A percentile compares a stretch with the other conserved stretches of the same genome.
These are phyloP conservation scores for Aureobasidium uvarum DNA, from an alignment of 2,329 filamentous ascomycete species.

Conservation along the genomic window DNA sequence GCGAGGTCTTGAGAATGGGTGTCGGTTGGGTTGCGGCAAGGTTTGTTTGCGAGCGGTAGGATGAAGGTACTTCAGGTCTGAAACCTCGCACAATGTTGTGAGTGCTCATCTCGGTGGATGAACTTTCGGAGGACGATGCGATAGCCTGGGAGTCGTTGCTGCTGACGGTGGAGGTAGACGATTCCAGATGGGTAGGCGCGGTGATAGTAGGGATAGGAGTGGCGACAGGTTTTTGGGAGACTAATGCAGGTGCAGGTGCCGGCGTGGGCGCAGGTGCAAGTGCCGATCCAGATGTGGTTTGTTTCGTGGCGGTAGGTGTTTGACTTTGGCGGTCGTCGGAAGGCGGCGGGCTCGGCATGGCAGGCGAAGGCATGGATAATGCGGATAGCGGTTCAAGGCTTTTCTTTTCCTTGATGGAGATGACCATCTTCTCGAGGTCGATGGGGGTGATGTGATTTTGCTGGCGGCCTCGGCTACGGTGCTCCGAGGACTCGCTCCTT, in stretches of 20 bases:
- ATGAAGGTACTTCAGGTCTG: constrained; percentile 70
- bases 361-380: constrained; percentile 35
- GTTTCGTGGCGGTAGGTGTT: constrained; percentile 25
- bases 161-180: constrained; percentile 58
- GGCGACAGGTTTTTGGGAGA: constrained; percentile 31
- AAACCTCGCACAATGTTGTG: constrained; percentile 83
- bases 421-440: constrained; percentile 90
- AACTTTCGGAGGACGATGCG: constrained; percentile 57
- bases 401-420: constrained; percentile 83
- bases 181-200: constrained; percentile 51
- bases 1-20: constrained; percentile 58
- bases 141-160: constrained; percentile 40
- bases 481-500: constrained; percentile 67
- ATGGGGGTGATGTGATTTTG: constrained; percentile 91
- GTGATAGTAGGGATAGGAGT: constrained; percentile 13
- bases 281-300: constrained; percentile 30
- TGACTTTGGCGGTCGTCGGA: constrained; percentile 21
- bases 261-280: constrained; percentile 29
- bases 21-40: constrained; percentile 54
- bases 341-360: neutral
- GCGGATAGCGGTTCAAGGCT: constrained; percentile 59
- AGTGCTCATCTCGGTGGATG: constrained; percentile 59
- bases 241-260: constrained; percentile 2
- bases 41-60: constrained; percentile 61
- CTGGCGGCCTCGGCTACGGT: constrained; percentile 64